phyloP scores from a whole-genome alignment of 192 early-diverging fungal genomes.

The Podila clonocystis region DNA sequence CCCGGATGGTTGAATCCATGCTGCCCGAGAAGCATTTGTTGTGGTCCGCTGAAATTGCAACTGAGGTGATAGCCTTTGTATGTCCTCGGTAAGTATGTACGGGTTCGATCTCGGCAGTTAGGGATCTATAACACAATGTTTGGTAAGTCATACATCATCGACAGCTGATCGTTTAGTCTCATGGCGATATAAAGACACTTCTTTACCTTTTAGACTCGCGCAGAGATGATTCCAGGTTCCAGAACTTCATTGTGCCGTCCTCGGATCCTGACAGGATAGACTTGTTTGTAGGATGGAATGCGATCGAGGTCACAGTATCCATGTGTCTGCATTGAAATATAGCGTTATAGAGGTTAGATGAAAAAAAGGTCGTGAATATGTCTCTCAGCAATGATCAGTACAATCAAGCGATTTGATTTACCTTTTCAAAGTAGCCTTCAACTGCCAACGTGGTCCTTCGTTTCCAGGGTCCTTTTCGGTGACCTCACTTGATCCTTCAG shows the following conservation, averaged over 20 bases:
- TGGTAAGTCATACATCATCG: too few species aligned
- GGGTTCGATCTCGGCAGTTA: constrained; percentile 68
- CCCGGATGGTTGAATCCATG: constrained; percentile 77
- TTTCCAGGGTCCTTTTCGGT: constrained; percentile 1
- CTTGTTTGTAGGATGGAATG: constrained; percentile 56
- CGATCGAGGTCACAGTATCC: constrained; percentile 43
- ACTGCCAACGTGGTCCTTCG: constrained; percentile 36
- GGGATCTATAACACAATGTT: constrained; percentile 1
- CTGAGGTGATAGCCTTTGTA: constrained; percentile 70
- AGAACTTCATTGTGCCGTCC: constrained; percentile 85
- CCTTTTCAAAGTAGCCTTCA: constrained; percentile 35
- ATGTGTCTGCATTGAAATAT: constrained; percentile 17
- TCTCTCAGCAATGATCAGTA: too few species aligned
- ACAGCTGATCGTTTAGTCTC: too few species aligned
- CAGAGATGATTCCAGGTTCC: constrained; percentile 67
- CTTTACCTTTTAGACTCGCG: constrained; percentile 39
- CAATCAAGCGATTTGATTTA: background rate
- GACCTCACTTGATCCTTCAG: background rate
- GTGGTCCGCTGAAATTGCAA: constrained; percentile 70
- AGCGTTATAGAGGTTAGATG: too few species aligned
- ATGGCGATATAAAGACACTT: background rate
- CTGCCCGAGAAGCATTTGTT: constrained; percentile 74
- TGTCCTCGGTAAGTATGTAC: constrained; percentile 84
- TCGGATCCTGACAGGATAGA: constrained; percentile 81
- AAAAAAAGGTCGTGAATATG: background rate